Conservation (phyloP, 805 yeast genomes). For the Sugiyamaella valdiviana region DNA sequence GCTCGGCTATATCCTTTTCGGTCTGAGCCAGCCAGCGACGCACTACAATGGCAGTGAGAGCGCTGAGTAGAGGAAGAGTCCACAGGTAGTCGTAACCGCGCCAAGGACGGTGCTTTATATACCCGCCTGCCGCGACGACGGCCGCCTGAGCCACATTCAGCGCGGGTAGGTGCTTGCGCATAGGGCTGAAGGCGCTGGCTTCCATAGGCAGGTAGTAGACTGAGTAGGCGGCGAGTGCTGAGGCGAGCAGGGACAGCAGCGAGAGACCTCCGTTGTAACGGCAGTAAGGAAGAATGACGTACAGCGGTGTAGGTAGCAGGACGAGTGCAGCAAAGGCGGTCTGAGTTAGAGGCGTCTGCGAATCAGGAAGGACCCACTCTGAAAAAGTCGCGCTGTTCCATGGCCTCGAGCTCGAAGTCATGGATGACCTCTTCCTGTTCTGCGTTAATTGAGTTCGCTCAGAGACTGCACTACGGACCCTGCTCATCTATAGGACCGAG, state of each 20-base stretch:
- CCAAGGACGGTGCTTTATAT: conserved; percentile 24
- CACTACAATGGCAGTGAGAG: conserved; percentile 21
- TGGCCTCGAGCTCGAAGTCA: conserved; percentile 22
- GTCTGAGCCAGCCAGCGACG: conserved; percentile 28
- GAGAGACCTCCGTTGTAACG: conserved; percentile 16
- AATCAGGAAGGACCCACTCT: conserved; percentile 8
- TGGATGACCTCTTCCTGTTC: conserved; percentile 28
- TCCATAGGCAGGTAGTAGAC: conserved; percentile 15
- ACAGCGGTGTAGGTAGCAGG: conserved; percentile 31
- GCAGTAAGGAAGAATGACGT: conserved; percentile 24
- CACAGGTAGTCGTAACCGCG: conserved; percentile 28
- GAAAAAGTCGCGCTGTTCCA: conserved; percentile 19
- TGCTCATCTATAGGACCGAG: conserved; percentile 18
- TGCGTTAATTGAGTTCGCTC: conserved; percentile 3
- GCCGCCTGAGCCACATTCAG: conserved; percentile 20
- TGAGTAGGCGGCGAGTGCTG: conserved; percentile 12
- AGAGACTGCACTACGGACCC: conserved; percentile 9
- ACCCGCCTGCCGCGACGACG: conserved; percentile 21
- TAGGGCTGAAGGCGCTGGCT: conserved; percentile 1
- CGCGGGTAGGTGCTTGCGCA: conserved; percentile 9
- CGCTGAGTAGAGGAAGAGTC: conserved; percentile 27
- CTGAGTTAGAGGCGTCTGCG: conserved; percentile 12
- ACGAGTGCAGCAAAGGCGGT: conserved; percentile 24
- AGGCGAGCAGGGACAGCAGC: conserved; percentile 1
- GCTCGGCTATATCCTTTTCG: conserved; percentile 5